These are phyloP conservation scores for Populus hybrid DNA, from an alignment of 441 rosid species.

Conservation along the genomic window DNA sequence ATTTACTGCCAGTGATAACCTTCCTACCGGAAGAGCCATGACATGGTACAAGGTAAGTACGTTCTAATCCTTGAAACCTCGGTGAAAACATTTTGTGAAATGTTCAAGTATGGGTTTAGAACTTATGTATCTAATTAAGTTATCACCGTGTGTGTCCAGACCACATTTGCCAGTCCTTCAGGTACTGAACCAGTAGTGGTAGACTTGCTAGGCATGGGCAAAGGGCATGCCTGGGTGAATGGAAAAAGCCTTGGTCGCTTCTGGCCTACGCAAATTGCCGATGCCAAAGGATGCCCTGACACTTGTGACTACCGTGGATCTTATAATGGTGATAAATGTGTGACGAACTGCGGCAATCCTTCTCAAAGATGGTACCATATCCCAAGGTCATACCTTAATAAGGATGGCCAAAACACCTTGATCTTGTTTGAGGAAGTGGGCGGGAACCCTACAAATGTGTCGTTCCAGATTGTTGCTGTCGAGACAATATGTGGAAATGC, in stretches of 20 bases:
- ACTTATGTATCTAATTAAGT: not conserved
- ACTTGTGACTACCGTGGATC: slow-evolving; percentile 45
- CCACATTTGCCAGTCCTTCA: slow-evolving; percentile 48
- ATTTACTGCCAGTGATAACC: slow-evolving; percentile 15
- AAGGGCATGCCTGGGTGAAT: slow-evolving; percentile 61
- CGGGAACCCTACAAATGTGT: slow-evolving; percentile 56
- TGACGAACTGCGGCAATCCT: slow-evolving; percentile 47
- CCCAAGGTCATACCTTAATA: slow-evolving; percentile 47
- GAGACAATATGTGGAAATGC: slow-evolving; percentile 67
- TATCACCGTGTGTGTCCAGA: slow-evolving; percentile 19
- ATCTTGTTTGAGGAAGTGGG: slow-evolving; percentile 64
- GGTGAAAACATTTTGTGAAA: not conserved
- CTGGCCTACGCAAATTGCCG: slow-evolving; percentile 43
- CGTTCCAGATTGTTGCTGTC: slow-evolving; percentile 56
- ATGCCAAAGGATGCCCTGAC: slow-evolving; percentile 28
- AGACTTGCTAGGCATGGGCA: slow-evolving; percentile 55
- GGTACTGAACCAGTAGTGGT: slow-evolving; percentile 49
- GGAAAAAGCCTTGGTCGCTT: slow-evolving; percentile 51
- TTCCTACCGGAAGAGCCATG: slow-evolving; percentile 25
- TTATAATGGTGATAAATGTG: slow-evolving; percentile 38
- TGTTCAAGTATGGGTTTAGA: no score
- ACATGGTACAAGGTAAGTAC: slow-evolving; percentile 40
- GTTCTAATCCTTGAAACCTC: not conserved
- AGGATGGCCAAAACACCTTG: slow-evolving; percentile 35
- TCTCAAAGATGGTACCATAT: slow-evolving; percentile 68